A percentile compares a stretch with the other conserved stretches of the same genome.
These are phyloP conservation scores for Erodium maritimum DNA, from an alignment of 345 rosid genomes.

Conservation along the genomic window DNA sequence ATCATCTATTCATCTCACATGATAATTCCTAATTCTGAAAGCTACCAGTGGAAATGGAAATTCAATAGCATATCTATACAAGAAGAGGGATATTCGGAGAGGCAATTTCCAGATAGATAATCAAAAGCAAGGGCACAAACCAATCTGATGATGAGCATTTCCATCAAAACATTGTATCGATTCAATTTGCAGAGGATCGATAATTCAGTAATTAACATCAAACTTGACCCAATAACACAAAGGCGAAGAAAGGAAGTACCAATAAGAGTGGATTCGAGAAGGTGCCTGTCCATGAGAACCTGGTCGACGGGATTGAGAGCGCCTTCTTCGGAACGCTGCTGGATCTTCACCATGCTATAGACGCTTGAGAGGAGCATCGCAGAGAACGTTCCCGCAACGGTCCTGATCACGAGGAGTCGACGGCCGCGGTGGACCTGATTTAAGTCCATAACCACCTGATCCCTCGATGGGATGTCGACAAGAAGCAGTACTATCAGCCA, in stretches of 20 bases:
- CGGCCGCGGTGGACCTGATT: constrained; percentile 81
- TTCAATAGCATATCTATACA: no score
- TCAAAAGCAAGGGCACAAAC: no score
- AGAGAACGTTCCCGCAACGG: constrained; percentile 51
- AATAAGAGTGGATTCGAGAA: constrained; percentile 85
- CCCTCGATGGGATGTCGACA: constrained; percentile 71
- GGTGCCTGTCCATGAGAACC: constrained; percentile 62
- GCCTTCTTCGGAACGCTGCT: constrained; percentile 55
- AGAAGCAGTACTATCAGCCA: constrained; percentile 40
- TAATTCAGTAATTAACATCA: background rate
- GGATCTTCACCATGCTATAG: constrained; percentile 50
- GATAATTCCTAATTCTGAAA: no score
- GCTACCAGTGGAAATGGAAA: no score
- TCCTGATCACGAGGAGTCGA: constrained; percentile 71
- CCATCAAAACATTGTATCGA: no score
- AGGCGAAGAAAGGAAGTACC: no score
- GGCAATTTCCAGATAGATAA: no score
- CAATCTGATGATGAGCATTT: no score
- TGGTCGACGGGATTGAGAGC: constrained; percentile 66
- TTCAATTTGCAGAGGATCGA: background rate
- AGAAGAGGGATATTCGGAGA: no score
- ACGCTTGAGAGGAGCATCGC: constrained; percentile 49
- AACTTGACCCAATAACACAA: no score
- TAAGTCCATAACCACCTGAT: constrained; percentile 49
- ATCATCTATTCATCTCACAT: no score